Percentiles rank a stretch among this genome's conserved stretches.
Conservation (phyloP, 176 grass and related monocot genomes). For the Bothriochloa decipiens region DNA sequence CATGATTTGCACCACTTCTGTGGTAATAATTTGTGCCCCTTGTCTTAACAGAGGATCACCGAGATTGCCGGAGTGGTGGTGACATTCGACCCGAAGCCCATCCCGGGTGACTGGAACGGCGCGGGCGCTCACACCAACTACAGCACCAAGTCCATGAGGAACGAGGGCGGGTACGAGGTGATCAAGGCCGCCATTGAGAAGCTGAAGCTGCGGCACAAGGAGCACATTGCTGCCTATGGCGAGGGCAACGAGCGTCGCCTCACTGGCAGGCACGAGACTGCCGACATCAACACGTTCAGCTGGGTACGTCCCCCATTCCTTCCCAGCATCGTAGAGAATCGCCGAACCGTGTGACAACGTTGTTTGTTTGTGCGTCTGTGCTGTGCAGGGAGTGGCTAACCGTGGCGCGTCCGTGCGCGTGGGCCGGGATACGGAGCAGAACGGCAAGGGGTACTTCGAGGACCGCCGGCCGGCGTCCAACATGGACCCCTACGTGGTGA, state of each 20-base stretch:
- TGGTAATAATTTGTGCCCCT: background rate
- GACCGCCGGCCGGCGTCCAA: conserved; percentile 98
- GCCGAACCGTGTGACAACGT: background rate
- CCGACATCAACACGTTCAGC: conserved; percentile 92
- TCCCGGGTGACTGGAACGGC: conserved; percentile 97
- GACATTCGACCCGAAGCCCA: conserved; percentile 92
- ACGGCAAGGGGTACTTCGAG: conserved; percentile 99
- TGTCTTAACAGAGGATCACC: conserved; percentile 72
- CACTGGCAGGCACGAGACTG: conserved; percentile 90
- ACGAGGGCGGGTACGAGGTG: conserved; percentile 77
- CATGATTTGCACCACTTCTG: background rate
- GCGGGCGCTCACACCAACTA: conserved; percentile 96
- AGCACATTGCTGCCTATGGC: conserved; percentile 93
- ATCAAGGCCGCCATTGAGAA: conserved; percentile 83
- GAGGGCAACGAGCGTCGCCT: conserved; percentile 97
- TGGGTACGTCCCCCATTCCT: conserved; percentile 60
- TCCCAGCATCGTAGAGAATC: background rate
- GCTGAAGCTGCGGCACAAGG: conserved; percentile 70
- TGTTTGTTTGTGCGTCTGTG: background rate
- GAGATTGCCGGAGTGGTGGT: conserved; percentile 94
- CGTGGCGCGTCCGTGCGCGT: conserved; percentile 93
- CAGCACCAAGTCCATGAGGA: conserved; percentile 97
- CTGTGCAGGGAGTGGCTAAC: conserved; percentile 80
- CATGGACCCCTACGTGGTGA: conserved; percentile 98
- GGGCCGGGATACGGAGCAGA: conserved; percentile 85